Evolutionary conservation across 2,329 filamentous ascomycete genomes (phyloP).

Genomic region (Scleromitrula shiraiana): DNA sequence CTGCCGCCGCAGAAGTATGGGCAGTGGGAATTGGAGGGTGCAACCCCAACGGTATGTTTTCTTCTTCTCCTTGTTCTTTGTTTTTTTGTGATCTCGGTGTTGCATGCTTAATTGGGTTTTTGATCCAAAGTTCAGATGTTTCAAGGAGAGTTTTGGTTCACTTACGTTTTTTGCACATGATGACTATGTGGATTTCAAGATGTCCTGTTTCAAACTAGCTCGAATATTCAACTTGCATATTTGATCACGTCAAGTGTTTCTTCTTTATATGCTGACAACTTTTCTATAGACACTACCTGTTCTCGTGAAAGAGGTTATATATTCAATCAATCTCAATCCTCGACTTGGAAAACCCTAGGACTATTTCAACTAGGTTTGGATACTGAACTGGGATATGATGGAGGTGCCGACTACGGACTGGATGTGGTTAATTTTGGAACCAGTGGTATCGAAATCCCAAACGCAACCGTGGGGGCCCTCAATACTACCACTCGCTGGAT

Average conservation of each 20-base stretch:
- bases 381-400: conserved; percentile 47
- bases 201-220: background rate
- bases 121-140: too few species aligned
- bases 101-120: too few species aligned
- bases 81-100: background rate
- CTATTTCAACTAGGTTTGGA: conserved; percentile 45
- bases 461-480: conserved; percentile 35
- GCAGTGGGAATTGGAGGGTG: conserved; percentile 54
- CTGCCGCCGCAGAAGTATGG: conserved; percentile 64
- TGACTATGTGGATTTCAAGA: too few species aligned
- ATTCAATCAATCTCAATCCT: conserved; percentile 46
- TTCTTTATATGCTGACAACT: background rate
- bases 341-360: conserved; percentile 39
- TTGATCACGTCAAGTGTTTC: too few species aligned
- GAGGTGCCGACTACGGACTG: conserved; percentile 58
- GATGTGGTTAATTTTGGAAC: conserved; percentile 32
- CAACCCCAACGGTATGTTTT: conserved; percentile 24
- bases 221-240: background rate
- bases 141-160: too few species aligned
- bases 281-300: conserved; percentile 42
- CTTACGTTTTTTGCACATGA: too few species aligned
- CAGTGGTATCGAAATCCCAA: conserved; percentile 32
- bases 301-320: conserved; percentile 48
- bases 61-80: background rate
- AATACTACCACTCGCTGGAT: conserved; percentile 49